Evolutionary conservation across 768 basidiomycete species (phyloP), one percentile per base, ranked within the genome.

Genomic region (Termitomyces bulborhizus): DNA sequence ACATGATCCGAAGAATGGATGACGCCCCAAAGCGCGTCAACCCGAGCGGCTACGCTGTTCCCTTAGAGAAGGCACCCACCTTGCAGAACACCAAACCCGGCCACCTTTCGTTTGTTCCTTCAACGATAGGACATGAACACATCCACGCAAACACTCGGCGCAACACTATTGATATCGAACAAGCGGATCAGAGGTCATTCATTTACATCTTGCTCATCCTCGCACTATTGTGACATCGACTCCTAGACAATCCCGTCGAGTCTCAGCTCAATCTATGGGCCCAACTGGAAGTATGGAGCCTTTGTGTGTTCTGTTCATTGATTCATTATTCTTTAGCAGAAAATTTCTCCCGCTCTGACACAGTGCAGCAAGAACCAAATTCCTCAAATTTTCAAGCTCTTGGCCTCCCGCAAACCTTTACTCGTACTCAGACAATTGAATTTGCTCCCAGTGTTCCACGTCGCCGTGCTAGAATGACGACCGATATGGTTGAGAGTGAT

Each of bases 1-100:
- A 90, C 53, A 91, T 92, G 89, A 91, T 93, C 54, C 79, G 82
- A 31, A 76, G 90, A 48, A 77, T 87, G 74, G 81, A 88, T 55
- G 79, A 77, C 46, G 78, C 82, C 1, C 88, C 86, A 6, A 82
- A 81, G 64, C 81, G 79, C 1, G 75, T 92, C 26, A 79, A 90
- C 63, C 90, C 90, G 3, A 90, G 81, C 60, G 89, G 90, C 5
- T 82, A 77, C 56, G 76, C 74, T 7, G 62, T 66, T 2, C 69
- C 69, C 3, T 47, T 65, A 39, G 65, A 55, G 56, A 61, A 56
- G 44, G n/a, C 62, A 45, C 36, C 60, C 61, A 59, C 62, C 45
- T 43, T 58, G 40, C 58, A 56, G 51, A 57, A 36, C 32, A 18
- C 47, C 6, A 51, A 48, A 16, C 48, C 54, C 46, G 62, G 62